Evolutionary conservation across 371 early-diverging fungal genomes (phyloP), one percentile per base, ranked within the genome.

Genomic region (Apophysomyces elegans): DNA sequence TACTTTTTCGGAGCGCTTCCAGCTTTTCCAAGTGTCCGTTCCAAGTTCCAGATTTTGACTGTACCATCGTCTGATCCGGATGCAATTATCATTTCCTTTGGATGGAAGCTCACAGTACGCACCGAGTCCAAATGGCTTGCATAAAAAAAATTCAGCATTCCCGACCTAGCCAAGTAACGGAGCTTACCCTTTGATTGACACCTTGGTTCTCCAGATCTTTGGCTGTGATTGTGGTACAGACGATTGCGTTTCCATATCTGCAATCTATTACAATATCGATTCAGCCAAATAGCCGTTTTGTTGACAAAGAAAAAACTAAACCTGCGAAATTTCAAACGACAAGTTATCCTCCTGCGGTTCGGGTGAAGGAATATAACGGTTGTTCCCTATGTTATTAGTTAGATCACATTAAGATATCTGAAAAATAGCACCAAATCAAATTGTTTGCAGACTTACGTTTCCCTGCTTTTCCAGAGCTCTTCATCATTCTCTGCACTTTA

Each of bases 41-140:
- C 75, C 56, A 89, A 58, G 59, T 86, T 87, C 93, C 93, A 94
- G 37, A 92, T 74, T 67, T 93, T 93, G 43, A 91, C 88, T 2
- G 94, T 94, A 5, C 88, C 86, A 76, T 96, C 96, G 63, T 96
- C 95, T 2, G 93, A 92, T 7, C 90, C 93, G 1, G 93, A 87
- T 12, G 90, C 79, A 26, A 94, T 70, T 0, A 87, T 71, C 62
- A 82, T 78, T 46, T 89, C 87, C 7, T 56, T 69, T 14, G 89
- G 85, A 67, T 93, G 91, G 64, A 92, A 92, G 18, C 81, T 79
- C 9, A 93, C 79, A 4, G 90, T 71, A 35, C 94, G 84, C 4
- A 96, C 89, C 0, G 91, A 83, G 71, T 94, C 96, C 16, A 94
- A 66, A 68, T 96, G 96, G 68, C 94, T 93, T 70, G 18, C 5